Percentiles rank a stretch among this genome's conserved stretches.
Evolutionary conservation across 2,329 filamentous ascomycete species (phyloP).

Genomic region (Aureobasidium lini): DNA sequence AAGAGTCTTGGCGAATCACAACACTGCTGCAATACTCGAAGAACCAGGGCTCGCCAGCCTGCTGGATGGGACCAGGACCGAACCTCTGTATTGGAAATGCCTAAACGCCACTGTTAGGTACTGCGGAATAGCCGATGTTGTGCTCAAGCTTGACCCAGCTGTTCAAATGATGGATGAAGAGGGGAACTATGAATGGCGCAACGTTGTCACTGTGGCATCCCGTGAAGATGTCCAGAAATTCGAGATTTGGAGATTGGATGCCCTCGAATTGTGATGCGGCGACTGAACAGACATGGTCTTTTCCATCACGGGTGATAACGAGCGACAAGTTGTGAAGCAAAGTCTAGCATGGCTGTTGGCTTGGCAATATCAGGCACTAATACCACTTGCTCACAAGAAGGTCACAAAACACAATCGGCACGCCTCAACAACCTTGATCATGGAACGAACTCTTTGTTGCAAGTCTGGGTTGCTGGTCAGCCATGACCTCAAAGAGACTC

Average conservation of each 20-base stretch:
- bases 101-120: conserved; percentile 25
- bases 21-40: conserved; percentile 19
- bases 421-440: no score
- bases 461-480: no score
- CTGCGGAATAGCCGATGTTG: conserved; percentile 32
- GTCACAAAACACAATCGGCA: no score
- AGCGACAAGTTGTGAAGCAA: no score
- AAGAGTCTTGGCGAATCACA: conserved; percentile 31
- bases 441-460: no score
- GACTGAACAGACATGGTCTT: background rate
- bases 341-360: no score
- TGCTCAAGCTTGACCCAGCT: conserved; percentile 30
- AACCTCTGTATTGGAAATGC: conserved; percentile 31
- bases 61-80: conserved; percentile 24
- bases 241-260: conserved; percentile 41
- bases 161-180: conserved; percentile 19
- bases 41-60: conserved; percentile 14
- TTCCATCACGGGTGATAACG: no score
- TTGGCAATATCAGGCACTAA: no score
- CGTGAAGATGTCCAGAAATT: conserved; percentile 32
- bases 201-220: conserved; percentile 27
- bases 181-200: conserved; percentile 19
- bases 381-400: no score
- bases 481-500: no score
- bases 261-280: conserved; percentile 18